phyloP scores from a whole-genome alignment of 306 rosid species.

The Vigna nakashimae region DNA sequence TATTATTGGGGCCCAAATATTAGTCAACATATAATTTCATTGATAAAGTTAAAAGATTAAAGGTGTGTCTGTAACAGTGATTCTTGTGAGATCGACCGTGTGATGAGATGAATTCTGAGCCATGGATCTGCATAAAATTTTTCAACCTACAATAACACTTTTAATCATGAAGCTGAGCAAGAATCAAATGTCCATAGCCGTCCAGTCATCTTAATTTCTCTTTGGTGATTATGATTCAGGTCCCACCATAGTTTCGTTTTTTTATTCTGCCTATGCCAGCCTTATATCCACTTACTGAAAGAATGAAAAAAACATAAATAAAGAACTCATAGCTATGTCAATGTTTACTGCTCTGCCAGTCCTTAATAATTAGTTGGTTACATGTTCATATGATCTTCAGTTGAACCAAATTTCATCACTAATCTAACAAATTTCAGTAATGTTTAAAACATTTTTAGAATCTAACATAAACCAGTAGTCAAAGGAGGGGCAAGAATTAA shows the following conservation, averaged over 20 bases:
- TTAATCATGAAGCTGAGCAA: constrained; percentile 53
- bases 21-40: constrained; percentile 41
- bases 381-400: not conserved
- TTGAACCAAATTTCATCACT: not conserved
- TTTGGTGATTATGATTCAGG: constrained; percentile 60
- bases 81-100: constrained; percentile 35
- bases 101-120: constrained; percentile 44
- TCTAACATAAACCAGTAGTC: not conserved
- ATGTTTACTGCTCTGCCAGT: not conserved
- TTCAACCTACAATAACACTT: constrained; percentile 45
- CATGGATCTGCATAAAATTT: constrained; percentile 46
- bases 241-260: constrained; percentile 57
- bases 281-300: constrained; percentile 49
- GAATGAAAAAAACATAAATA: not conserved
- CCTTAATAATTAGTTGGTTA: not conserved
- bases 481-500: not conserved
- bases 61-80: constrained; percentile 34
- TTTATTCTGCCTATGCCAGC: constrained; percentile 52
- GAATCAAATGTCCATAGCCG: constrained; percentile 54
- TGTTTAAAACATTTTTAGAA: not conserved
- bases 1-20: constrained; percentile 32
- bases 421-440: not conserved
- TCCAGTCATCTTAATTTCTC: constrained; percentile 65
- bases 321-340: not conserved
- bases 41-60: constrained; percentile 26